Evolutionary conservation across 345 rosid genomes (phyloP), one percentile per base, ranked within the genome.

Genomic region (Raphanus sativus): DNA sequence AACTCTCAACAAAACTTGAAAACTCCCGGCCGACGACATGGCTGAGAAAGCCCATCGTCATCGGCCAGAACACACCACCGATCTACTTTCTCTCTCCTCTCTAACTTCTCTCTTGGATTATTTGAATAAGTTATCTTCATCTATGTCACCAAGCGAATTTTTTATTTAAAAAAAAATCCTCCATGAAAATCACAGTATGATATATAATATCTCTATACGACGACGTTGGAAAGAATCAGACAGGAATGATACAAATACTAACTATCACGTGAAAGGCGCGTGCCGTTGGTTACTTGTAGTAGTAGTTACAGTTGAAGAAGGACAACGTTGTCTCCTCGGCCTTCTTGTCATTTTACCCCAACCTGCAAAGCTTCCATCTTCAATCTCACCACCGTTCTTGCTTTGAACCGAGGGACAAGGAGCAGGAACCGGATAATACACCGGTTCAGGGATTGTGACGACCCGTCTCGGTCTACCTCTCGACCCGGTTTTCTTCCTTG

Each of bases 291-390:
- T 81, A 76, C 68, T 71, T 32, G 73, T 32, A 32, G 66, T 28
- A 28, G 29, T 62, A 62, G 66, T 62, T 62, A 32, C 36, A 78
- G 79, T 78, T 71, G 72, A 71, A 15, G 59, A 52, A 2, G 84
- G 85, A 81, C 83, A 88, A 75, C 93, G 79, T 71, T 81, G 90
- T 64, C 93, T 80, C 58, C 89, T 87, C 5, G 89, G 94, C 33
- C 95, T 90, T 86, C 95, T 82, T 5, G 91, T 86, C 84, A 90
- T 90, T 83, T 87, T 91, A 62, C 97, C 97, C 97, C 97, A 91
- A 58, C 93, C 91, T 24, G 84, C 77, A 62, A 89, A 85, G 75
- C 80, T 83, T 33, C 75, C 76, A 58, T 90, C 91, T 58, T 84
- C 89, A 21, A 77, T 45, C 56, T 84, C 80, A 45, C 80, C 80